Evolutionary conservation across 2,329 filamentous ascomycete genomes (phyloP).

Genomic region (Pseudogymnoascus sp.): DNA sequence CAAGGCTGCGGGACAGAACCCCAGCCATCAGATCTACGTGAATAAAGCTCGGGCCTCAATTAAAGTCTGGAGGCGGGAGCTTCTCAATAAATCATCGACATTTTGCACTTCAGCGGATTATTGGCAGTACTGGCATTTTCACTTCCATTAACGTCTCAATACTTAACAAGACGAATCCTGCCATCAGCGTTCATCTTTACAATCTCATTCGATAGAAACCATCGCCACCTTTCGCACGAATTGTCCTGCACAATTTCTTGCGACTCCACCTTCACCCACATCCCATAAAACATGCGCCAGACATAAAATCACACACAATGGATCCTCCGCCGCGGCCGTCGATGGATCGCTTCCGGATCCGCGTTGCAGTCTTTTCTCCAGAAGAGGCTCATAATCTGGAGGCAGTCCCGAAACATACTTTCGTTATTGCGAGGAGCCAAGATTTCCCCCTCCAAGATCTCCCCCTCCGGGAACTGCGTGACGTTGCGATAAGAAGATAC

Average conservation of each 20-base stretch:
- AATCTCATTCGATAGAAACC: not conserved
- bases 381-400: not conserved
- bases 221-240: not conserved
- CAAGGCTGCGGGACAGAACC: not conserved
- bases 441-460: constrained; percentile 1
- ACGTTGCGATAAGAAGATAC: constrained; percentile 9
- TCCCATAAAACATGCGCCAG: constrained; percentile 1
- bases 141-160: not conserved
- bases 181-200: not conserved
- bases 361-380: constrained; percentile 7
- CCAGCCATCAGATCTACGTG: not conserved
- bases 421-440: constrained; percentile 7
- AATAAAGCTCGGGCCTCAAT: not conserved
- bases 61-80: constrained; percentile 6
- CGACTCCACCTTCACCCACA: not conserved
- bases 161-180: not conserved
- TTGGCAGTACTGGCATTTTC: not conserved
- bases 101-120: not conserved
- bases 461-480: constrained; percentile 3
- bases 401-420: not conserved
- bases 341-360: constrained; percentile 8
- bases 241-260: not conserved
- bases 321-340: constrained; percentile 6
- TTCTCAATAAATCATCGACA: not conserved
- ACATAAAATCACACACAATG: constrained; percentile 9